Percentiles rank a stretch among this genome's conserved stretches.
Evolutionary conservation across 148 eudicot genomes (phyloP).

Genomic region (Pharnaceum exiguum): DNA sequence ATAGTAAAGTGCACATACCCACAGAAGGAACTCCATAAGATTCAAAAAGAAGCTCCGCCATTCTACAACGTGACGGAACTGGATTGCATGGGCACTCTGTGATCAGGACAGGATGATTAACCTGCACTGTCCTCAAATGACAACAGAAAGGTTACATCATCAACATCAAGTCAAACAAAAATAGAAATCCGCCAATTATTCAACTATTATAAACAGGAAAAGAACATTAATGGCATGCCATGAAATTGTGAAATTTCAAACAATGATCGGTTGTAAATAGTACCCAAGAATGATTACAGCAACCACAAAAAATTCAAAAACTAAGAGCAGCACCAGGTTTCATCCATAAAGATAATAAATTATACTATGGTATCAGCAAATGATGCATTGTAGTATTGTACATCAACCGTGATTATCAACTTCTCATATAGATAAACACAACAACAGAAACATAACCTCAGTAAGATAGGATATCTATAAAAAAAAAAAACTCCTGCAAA

Average conservation of each 20-base stretch:
- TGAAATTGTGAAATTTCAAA: neutral
- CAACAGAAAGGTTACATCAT: conserved; percentile 8
- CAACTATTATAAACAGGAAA: neutral
- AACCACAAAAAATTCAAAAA: too few relatives aligned
- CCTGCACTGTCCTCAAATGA: conserved; percentile 64
- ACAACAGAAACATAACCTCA: too few relatives aligned
- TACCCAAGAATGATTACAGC: too few relatives aligned
- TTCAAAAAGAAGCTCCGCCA: conserved; percentile 98
- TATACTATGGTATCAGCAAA: too few relatives aligned
- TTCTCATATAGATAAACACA: too few relatives aligned
- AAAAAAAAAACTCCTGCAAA: too few relatives aligned
- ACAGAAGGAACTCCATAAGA: conserved; percentile 98
- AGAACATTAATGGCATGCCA: neutral
- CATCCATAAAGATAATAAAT: too few relatives aligned
- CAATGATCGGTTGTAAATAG: too few relatives aligned
- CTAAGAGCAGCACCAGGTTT: too few relatives aligned
- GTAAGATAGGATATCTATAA: too few relatives aligned
- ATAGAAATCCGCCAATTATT: neutral
- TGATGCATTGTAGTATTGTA: too few relatives aligned
- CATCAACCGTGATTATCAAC: too few relatives aligned
- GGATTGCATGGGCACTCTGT: conserved; percentile 97
- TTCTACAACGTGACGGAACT: conserved; percentile 80
- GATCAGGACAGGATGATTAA: conserved; percentile 85
- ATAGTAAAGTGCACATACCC: conserved; percentile 48
- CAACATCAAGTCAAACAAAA: conserved; percentile 8